Evolutionary conservation across 176 grass and related monocot genomes (phyloP), one percentile per base, ranked within the genome.

Genomic region (Alopecurus myosuroides): DNA sequence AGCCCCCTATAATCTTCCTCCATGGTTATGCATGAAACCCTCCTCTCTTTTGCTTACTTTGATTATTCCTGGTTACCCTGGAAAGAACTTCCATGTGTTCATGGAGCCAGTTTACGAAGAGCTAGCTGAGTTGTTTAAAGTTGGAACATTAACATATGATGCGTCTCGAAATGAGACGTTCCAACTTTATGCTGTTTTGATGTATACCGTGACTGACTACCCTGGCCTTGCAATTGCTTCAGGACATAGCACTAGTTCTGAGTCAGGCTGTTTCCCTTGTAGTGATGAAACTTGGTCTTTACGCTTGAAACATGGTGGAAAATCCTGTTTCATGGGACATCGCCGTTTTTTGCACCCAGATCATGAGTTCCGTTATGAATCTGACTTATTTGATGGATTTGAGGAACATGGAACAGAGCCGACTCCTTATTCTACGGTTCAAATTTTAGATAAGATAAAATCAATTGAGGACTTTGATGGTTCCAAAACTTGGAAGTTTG

Each of bases 21-120:
- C 78, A 5, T 81, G 61, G 78, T 67, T 67, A 67, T 81, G 78
- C 28, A 66, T 67, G 62, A 81, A 81, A 81, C 3, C 79, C 23
- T 81, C 79, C 25, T 81, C 79, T 3, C 62, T 81, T 81, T 52
- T 81, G 62, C 44, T 81, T 6, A 26, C 7, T 37, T 7, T 52
- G 3, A 52, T 69, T 52, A 81, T 81, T 81, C 29, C 19, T 26
- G 9, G 45, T 45, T 37, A 81, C 9, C 63, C 62, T 2, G 6
- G 56, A 53, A 81, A 52, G 64, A 20, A 81, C 1, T 81, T 39
- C 22, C 79, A 70, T 26, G 51, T 34, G 19, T 68, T 81, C 53
- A 69, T 81, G 63, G 22, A 51, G 22, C 79, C 20, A 11, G 11
- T 52, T 81, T 37, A 68, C 51, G 79, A 81, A 69, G 79, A 81